Conservation (phyloP, 768 basidiomycete species). For the Dendrothele bispora region DNA sequence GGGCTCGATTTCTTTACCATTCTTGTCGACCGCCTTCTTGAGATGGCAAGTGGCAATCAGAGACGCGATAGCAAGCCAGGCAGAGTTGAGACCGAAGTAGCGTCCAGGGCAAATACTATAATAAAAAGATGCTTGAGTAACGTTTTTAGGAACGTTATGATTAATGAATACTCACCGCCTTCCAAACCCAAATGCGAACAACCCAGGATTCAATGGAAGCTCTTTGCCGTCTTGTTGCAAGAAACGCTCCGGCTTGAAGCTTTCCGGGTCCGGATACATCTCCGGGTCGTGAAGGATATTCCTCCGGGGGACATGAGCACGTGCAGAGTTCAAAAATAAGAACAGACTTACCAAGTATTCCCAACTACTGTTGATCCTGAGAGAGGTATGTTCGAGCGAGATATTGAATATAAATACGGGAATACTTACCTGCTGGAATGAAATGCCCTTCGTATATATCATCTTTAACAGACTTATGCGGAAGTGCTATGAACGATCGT, state of each 20-base stretch:
- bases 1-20: slow-evolving; percentile 30
- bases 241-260: slow-evolving; percentile 54
- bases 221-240: slow-evolving; percentile 19
- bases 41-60: slow-evolving; percentile 44
- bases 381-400: too few relatives aligned
- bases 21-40: slow-evolving; percentile 32
- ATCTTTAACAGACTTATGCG: slow-evolving; percentile 38
- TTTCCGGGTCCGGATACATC: slow-evolving; percentile 43
- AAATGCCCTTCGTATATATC: slow-evolving; percentile 43
- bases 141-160: too few relatives aligned
- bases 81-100: slow-evolving; percentile 40
- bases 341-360: slow-evolving; percentile 36
- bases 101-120: slow-evolving; percentile 54
- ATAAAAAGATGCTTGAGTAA: too few relatives aligned
- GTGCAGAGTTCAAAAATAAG: slow-evolving; percentile 1
- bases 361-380: slow-evolving; percentile 42
- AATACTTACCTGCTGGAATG: slow-evolving; percentile 48
- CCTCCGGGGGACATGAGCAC: slow-evolving; percentile 26
- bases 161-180: too few relatives aligned
- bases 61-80: slow-evolving; percentile 47
- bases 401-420: too few relatives aligned
- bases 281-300: slow-evolving; percentile 49
- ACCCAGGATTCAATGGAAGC: slow-evolving; percentile 34
- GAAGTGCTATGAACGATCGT: slow-evolving; percentile 32
- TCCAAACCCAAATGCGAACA: slow-evolving; percentile 42